phyloP scores from a whole-genome alignment of 1,284 basidiomycete species.

The Ceratobasidium papillatum region DNA sequence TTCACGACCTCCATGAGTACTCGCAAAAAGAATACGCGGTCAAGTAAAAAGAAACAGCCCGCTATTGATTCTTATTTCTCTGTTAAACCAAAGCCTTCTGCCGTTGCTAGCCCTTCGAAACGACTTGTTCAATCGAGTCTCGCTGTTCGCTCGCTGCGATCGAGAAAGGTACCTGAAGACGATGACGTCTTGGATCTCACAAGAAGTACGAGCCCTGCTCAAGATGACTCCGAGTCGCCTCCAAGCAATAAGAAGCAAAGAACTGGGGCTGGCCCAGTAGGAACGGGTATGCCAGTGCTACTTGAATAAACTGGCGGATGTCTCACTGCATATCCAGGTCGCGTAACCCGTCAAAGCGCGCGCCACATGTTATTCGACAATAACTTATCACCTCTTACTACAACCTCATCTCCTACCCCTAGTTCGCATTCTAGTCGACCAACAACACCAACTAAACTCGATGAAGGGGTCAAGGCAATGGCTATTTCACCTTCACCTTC shows the following conservation, averaged over 20 bases:
- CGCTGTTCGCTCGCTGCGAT: slow-evolving; percentile 4
- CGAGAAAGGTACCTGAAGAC: slow-evolving; percentile 6
- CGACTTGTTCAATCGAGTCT: slow-evolving; percentile 24
- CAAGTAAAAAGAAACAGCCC: neutral
- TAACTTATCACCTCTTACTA: slow-evolving; percentile 3
- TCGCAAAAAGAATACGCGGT: slow-evolving; percentile 10
- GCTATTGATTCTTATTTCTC: neutral
- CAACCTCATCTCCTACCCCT: neutral
- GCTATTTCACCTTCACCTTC: slow-evolving; percentile 14
- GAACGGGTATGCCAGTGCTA: neutral
- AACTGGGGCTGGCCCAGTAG: neutral
- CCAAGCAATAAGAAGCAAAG: slow-evolving; percentile 30
- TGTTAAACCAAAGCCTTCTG: neutral
- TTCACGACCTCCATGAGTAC: slow-evolving; percentile 19
- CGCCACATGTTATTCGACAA: neutral
- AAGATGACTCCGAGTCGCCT: slow-evolving; percentile 1
- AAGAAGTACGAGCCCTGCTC: slow-evolving; percentile 6
- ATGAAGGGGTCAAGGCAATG: neutral
- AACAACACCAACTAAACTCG: slow-evolving; percentile 1
- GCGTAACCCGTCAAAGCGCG: neutral
- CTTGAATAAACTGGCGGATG: neutral
- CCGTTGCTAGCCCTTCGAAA: neutral
- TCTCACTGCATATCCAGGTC: neutral
- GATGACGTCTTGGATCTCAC: slow-evolving; percentile 26
- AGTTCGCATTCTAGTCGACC: neutral